Base-by-base conservation (phyloP, 2,329 filamentous ascomycete genomes). In the Botrytis porri region DNA sequence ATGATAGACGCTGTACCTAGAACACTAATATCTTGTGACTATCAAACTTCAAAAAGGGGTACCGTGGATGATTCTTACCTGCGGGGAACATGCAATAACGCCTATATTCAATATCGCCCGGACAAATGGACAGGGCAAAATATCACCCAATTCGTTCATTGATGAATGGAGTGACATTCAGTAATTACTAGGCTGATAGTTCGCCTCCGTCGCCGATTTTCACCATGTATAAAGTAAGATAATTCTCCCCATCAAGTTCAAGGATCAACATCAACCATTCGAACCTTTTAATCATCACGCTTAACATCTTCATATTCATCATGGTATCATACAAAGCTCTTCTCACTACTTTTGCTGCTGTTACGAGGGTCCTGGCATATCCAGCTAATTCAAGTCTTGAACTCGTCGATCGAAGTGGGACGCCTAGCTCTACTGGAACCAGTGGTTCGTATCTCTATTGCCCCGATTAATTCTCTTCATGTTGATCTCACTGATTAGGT, bases 401-500 rank as follows among this genome's bases (percentile, higher is more conserved):
- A 14, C 32, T 67, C 3, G 35, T 67, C 25, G 45, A 29, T 57
- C 35, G 64, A 29, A 54, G 64, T 67, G 64, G 64, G 48, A 67
- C 64, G 57, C 64, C 45, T 39, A 67, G 64, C 48, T 67, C 64
- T 16, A 67, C 64, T 57, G 64, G 64, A 67, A 67, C 48, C n/a
- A 67, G 64, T 67, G 64, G 64, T 67, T 29, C 1, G 45, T 39
- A 51, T 22, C 25, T 39, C 25, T 57, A 3, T 41, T 10, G 3
- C 14, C 22, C 12, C 25, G 35, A 41, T 35, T 1, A 37, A n/a
- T 4, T 41, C 3, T 67, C 10, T 4, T 10, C 2, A 29, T 32
- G 9, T 29, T 67, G 18, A 67, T 5, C 25, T 39, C 10, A 12
- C 6, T 29, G 25, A 54, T 57, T 22, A 67, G 64, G 64, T 64